Conservation (phyloP, 805 yeast genomes). For the Schwanniomyces vanrijiae region DNA sequence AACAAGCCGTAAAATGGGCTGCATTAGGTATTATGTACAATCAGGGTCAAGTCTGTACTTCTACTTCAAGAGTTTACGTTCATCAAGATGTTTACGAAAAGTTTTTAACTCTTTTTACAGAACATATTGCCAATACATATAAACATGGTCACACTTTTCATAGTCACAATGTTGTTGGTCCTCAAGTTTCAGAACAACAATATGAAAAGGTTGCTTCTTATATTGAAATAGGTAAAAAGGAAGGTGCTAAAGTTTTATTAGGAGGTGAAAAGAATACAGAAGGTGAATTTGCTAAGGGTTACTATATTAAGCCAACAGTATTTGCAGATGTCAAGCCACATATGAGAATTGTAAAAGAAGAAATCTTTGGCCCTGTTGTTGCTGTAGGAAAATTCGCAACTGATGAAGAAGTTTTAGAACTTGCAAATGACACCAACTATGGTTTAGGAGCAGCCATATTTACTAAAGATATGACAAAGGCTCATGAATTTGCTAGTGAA, state of each 20-base stretch:
- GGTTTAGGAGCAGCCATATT: conserved; percentile 85
- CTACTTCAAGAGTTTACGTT: conserved; percentile 61
- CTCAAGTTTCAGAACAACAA: conserved; percentile 59
- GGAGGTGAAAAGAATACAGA: conserved; percentile 46
- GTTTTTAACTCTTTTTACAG: conserved; percentile 45
- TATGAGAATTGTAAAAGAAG: conserved; percentile 72
- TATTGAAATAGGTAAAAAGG: conserved; percentile 44
- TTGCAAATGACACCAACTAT: conserved; percentile 72
- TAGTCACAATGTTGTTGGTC: conserved; percentile 52
- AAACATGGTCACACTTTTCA: conserved; percentile 57
- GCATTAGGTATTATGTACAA: conserved; percentile 64
- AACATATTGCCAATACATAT: conserved; percentile 49
- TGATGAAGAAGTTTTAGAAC: conserved; percentile 65
- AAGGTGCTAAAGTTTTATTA: conserved; percentile 41
- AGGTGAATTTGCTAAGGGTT: conserved; percentile 50
- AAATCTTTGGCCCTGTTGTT: conserved; percentile 88
- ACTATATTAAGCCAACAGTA: conserved; percentile 71
- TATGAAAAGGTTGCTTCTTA: conserved; percentile 50
- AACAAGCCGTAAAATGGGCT: conserved; percentile 68
- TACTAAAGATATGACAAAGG: conserved; percentile 63
- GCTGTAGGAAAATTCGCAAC: conserved; percentile 62
- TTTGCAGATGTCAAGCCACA: conserved; percentile 67
- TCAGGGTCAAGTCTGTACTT: conserved; percentile 69
- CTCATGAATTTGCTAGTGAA: conserved; percentile 61
- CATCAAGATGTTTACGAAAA: conserved; percentile 57